Conservation (phyloP, 2,329 filamentous ascomycete species). For the Phyllosticta citribraziliensis region DNA sequence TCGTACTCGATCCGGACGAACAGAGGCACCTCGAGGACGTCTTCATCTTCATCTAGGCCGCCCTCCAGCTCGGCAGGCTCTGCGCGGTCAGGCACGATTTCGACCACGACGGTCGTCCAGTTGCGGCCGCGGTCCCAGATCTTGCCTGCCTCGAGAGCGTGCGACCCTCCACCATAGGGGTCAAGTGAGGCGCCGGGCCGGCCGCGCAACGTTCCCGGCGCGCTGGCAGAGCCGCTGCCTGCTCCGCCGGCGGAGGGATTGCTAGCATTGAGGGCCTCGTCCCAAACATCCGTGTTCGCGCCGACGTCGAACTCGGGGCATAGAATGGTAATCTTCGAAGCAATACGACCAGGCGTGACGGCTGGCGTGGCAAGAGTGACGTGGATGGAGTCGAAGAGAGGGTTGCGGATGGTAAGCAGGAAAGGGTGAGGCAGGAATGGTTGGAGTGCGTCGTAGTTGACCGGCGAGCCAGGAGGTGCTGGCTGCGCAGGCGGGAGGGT, state of each 20-base stretch:
- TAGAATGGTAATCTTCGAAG: constrained; percentile 71
- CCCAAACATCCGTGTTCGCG: constrained; percentile 87
- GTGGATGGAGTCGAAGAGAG: constrained; percentile 82
- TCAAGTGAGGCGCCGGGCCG: constrained; percentile 14
- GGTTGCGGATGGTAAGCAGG: constrained; percentile 83
- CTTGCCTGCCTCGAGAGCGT: constrained; percentile 74
- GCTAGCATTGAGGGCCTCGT: constrained; percentile 61
- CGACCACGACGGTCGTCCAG: constrained; percentile 88
- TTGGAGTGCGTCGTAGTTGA: constrained; percentile 39
- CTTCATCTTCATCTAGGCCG: constrained; percentile 43
- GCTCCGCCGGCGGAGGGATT: background rate
- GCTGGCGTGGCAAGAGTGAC: constrained; percentile 76
- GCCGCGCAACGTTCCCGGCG: background rate
- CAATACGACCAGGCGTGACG: constrained; percentile 26
- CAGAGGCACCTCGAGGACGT: constrained; percentile 79
- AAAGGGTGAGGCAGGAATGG: constrained; percentile 57
- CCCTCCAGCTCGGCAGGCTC: constrained; percentile 27
- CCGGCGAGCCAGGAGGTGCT: constrained; percentile 18
- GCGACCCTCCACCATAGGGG: background rate
- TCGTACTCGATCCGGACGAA: constrained; percentile 92
- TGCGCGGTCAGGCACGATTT: constrained; percentile 57
- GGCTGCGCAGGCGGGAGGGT: constrained; percentile 18
- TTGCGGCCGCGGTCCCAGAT: constrained; percentile 93
- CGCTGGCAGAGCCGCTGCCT: background rate
- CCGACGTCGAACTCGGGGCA: constrained; percentile 93